phyloP scores from a whole-genome alignment of 208 protist species.

The Trypanosomatidae sp. region DNA sequence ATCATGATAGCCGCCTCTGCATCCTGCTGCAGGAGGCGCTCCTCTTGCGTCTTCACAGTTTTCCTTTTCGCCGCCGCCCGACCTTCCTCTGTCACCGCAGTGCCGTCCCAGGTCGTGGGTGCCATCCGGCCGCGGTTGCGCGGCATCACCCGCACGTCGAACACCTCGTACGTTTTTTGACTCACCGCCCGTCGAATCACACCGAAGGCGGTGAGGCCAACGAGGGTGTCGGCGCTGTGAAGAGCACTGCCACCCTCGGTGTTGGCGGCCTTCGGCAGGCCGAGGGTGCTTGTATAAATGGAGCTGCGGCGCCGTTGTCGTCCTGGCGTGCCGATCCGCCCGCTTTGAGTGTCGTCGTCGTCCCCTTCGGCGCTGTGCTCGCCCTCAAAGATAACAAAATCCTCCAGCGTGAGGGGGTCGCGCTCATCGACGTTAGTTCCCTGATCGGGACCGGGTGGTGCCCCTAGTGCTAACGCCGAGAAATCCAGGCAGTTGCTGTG shows the following conservation, averaged over 20 bases:
- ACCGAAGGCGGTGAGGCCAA: slow-evolving; percentile 65
- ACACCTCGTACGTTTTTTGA: slow-evolving; percentile 67
- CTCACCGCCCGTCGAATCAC: slow-evolving; percentile 69
- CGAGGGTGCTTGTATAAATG: slow-evolving; percentile 62
- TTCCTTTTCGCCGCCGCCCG: slow-evolving; percentile 2
- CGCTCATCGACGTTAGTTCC: slow-evolving; percentile 10
- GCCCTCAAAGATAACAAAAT: slow-evolving; percentile 52
- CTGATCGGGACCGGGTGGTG: slow-evolving; percentile 24
- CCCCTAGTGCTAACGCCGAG: slow-evolving; percentile 41
- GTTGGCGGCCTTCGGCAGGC: slow-evolving; percentile 5
- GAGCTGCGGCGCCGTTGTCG: slow-evolving; percentile 43
- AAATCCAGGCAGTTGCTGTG: slow-evolving; percentile 58
- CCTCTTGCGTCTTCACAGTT: slow-evolving; percentile 41
- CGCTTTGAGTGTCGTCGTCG: slow-evolving; percentile 17
- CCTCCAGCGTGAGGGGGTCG: slow-evolving; percentile 59
- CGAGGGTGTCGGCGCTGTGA: slow-evolving; percentile 36
- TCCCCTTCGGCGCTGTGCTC: slow-evolving; percentile 10
- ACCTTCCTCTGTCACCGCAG: neutral
- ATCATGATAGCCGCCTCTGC: slow-evolving; percentile 78
- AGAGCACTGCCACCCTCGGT: slow-evolving; percentile 7
- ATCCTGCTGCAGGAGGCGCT: slow-evolving; percentile 51
- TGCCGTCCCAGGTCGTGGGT: slow-evolving; percentile 22
- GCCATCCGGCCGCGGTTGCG: slow-evolving; percentile 55
- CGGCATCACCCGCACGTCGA: slow-evolving; percentile 80
- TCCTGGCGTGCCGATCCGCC: slow-evolving; percentile 12